These are phyloP conservation scores for Penicillium sp. DNA, from an alignment of 2,329 filamentous ascomycete genomes.

Conservation along the genomic window DNA sequence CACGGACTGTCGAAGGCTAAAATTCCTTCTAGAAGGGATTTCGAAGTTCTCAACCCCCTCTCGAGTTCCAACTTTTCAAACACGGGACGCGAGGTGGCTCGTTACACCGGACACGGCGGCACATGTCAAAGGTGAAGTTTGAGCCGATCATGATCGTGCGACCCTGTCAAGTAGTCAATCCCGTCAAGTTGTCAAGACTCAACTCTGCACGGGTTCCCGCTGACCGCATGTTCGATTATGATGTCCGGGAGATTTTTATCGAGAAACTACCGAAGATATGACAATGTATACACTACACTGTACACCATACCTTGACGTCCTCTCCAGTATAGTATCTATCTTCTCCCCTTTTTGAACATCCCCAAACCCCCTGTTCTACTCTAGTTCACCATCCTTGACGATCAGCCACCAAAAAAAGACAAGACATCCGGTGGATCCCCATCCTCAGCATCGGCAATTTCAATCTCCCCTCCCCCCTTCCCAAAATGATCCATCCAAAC, in stretches of 20 bases:
- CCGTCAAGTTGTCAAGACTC: background rate
- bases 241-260: background rate
- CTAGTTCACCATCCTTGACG: background rate
- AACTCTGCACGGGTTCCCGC: background rate
- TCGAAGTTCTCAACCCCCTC: slow-evolving; percentile 6
- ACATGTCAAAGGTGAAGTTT: slow-evolving; percentile 4
- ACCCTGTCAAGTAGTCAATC: background rate
- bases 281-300: background rate
- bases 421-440: slow-evolving; percentile 12
- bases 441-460: slow-evolving; percentile 22
- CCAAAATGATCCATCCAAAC: background rate
- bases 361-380: background rate
- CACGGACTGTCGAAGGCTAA: slow-evolving; percentile 19
- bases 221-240: too few relatives aligned
- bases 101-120: slow-evolving; percentile 8
- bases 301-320: background rate
- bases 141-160: slow-evolving; percentile 6
- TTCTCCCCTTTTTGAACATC: background rate
- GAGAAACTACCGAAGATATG: background rate
- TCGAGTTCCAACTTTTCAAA: slow-evolving; percentile 1
- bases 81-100: slow-evolving; percentile 18
- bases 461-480: slow-evolving; percentile 4
- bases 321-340: background rate
- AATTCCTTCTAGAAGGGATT: slow-evolving; percentile 41
- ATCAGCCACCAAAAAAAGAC: background rate